Base-by-base conservation (phyloP, 1,284 basidiomycete species). In the Erythrobasidium hasegawianum region DNA sequence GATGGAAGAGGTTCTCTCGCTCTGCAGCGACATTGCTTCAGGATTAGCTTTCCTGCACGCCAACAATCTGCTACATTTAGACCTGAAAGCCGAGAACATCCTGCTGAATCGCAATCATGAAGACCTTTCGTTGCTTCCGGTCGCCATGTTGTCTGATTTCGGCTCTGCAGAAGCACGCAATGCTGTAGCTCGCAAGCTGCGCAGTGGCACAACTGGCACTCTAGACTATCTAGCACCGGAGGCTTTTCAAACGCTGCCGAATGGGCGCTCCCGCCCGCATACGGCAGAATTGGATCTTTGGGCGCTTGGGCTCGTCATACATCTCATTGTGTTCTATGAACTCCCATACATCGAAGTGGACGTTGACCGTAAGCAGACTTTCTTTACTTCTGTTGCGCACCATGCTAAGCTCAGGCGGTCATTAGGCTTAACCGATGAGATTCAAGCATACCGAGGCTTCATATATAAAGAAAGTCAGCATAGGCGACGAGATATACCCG, bases 31-130 rank as follows among this genome's bases (percentile, higher is more conserved):
- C 27, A 55, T 73, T 8, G 58, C 65, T 2, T 14, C 49, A 2
- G 74, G 74, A 0, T 54, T 75, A 2, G 68, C 64, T 0, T 74
- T 71, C 55, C 55, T 75, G 11, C 74, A 75, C 41, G 38, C 58
- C 3, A 57, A 65, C 18, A 71, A 72, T 55, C 69, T 75, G 27
- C 69, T 75, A 0, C 74, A 75, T 43, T 64, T 75, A 24, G 74
- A 75, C 49, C 68, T 75, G 26, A 75, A 75, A 56, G 74, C 73
- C 0, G 74, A 73, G 39, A 75, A 75, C 57, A 72, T 75, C 2
- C 64, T 75, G 1, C 62, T 75, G 2, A 68, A 72, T 38, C 73
- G 70, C 67, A 69, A 69, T 18, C 73, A 73, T 2, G 69, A 71
- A 7, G 67, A 53, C 29, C 49, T 58, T 2, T 22, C 55, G 14